Conservation (phyloP, 805 yeast genomes). For the Saturnispora ahearnii region DNA sequence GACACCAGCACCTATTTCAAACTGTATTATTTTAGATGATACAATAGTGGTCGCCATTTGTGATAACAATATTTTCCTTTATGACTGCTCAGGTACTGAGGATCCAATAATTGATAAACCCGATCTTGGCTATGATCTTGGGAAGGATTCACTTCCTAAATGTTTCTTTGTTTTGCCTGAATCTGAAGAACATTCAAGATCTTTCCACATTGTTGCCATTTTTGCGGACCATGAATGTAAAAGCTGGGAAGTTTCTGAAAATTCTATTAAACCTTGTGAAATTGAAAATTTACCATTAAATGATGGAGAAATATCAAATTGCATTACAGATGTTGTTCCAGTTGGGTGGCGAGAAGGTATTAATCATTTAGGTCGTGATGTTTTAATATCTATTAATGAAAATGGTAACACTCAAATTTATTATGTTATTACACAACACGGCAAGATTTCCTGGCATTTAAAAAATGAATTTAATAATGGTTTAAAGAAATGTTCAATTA, state of each 20-base stretch:
- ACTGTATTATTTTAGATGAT: constrained; percentile 40
- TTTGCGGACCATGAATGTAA: constrained; percentile 29
- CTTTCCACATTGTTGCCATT: constrained; percentile 43
- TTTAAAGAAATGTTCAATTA: constrained; percentile 38
- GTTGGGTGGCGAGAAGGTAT: constrained; percentile 41
- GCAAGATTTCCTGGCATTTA: constrained; percentile 42
- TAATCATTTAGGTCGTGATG: constrained; percentile 29
- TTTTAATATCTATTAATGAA: constrained; percentile 50
- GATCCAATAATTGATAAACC: background rate
- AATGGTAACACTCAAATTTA: constrained; percentile 43
- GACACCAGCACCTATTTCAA: constrained; percentile 39
- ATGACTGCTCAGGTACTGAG: constrained; percentile 40
- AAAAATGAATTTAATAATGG: constrained; percentile 47
- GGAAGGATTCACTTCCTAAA: constrained; percentile 13
- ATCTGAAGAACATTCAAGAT: background rate
- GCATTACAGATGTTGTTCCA: constrained; percentile 52
- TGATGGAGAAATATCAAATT: constrained; percentile 21
- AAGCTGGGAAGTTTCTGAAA: constrained; percentile 36
- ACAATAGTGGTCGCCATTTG: constrained; percentile 41
- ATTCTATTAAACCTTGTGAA: constrained; percentile 14
- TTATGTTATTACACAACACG: constrained; percentile 26
- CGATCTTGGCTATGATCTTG: background rate
- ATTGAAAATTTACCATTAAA: constrained; percentile 30
- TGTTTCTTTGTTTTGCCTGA: constrained; percentile 33
- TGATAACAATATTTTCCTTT: constrained; percentile 41